phyloP scores from a whole-genome alignment of 495 filamentous ascomycete genomes.

The Aspergillus ostianus region DNA sequence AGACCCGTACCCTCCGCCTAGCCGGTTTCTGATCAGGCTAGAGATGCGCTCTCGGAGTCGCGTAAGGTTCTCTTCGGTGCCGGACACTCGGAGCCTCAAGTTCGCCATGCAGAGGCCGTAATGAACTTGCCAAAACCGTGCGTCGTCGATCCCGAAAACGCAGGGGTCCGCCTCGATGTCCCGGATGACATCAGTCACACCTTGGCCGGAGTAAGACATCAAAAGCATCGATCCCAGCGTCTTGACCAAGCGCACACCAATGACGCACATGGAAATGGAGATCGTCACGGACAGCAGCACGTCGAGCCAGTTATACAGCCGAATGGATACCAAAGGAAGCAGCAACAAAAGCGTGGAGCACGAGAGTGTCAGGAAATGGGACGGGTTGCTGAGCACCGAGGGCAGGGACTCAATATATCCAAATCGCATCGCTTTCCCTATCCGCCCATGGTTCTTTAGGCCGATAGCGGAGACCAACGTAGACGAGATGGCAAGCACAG shows the following conservation, averaged over 20 bases:
- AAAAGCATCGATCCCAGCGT: slow-evolving; percentile 89
- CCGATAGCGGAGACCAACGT: slow-evolving; percentile 84
- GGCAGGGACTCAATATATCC: slow-evolving; percentile 80
- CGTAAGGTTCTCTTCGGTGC: slow-evolving; percentile 63
- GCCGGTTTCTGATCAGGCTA: slow-evolving; percentile 75
- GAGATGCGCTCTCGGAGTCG: slow-evolving; percentile 71
- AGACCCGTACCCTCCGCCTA: slow-evolving; percentile 83
- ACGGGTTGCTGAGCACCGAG: slow-evolving; percentile 81
- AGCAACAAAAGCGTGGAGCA: slow-evolving; percentile 79
- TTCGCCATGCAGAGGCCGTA: slow-evolving; percentile 96
- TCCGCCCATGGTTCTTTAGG: slow-evolving; percentile 89
- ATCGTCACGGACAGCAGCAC: slow-evolving; percentile 75
- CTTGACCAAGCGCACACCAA: slow-evolving; percentile 78
- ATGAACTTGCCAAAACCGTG: slow-evolving; percentile 97
- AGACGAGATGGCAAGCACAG: slow-evolving; percentile 80
- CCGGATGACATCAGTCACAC: slow-evolving; percentile 71
- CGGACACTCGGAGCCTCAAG: slow-evolving; percentile 70
- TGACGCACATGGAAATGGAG: slow-evolving; percentile 78
- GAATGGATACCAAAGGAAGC: slow-evolving; percentile 76
- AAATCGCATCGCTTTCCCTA: slow-evolving; percentile 79
- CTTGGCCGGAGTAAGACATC: slow-evolving; percentile 75
- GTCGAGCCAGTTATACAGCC: slow-evolving; percentile 77
- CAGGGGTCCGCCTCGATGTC: slow-evolving; percentile 80
- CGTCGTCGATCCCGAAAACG: slow-evolving; percentile 78
- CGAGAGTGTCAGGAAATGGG: slow-evolving; percentile 87